Conservation (phyloP, 192 early-diverging fungal genomes). For the Coemansia sp. region DNA sequence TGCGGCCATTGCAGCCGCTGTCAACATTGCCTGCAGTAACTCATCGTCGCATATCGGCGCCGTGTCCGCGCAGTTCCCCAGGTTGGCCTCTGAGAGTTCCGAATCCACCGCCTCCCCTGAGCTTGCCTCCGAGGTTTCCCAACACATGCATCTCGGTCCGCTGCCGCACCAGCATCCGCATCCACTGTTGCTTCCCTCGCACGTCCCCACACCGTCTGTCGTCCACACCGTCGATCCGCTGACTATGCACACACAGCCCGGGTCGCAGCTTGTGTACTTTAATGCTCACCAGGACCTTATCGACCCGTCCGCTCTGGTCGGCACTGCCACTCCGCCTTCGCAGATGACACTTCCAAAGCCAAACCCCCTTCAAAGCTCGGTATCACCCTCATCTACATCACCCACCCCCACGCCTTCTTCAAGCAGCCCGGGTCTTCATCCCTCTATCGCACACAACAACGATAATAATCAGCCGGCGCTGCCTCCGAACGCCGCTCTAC, state of each 20-base stretch:
- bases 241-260: background rate
- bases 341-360: conserved; percentile 28
- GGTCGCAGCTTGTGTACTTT: conserved; percentile 18
- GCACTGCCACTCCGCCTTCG: conserved; percentile 22
- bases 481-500: conserved; percentile 20
- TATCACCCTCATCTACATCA: conserved; percentile 31
- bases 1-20: conserved; percentile 13
- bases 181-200: background rate
- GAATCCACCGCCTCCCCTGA: conserved; percentile 52
- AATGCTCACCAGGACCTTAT: conserved; percentile 27
- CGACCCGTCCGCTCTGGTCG: conserved; percentile 22
- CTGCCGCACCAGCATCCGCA: conserved; percentile 1
- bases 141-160: conserved; percentile 5
- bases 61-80: conserved; percentile 27
- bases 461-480: background rate
- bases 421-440: conserved; percentile 23
- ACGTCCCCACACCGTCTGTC: background rate
- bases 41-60: conserved; percentile 4
- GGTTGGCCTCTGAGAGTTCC: conserved; percentile 37
- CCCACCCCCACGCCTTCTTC: conserved; percentile 45
- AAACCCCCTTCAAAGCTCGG: conserved; percentile 21
- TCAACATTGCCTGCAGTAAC: conserved; percentile 12
- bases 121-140: conserved; percentile 21
- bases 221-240: background rate
- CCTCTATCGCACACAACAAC: conserved; percentile 4